Conservation (phyloP, 2,329 filamentous ascomycete species). For the Hypoxylon sp. region DNA sequence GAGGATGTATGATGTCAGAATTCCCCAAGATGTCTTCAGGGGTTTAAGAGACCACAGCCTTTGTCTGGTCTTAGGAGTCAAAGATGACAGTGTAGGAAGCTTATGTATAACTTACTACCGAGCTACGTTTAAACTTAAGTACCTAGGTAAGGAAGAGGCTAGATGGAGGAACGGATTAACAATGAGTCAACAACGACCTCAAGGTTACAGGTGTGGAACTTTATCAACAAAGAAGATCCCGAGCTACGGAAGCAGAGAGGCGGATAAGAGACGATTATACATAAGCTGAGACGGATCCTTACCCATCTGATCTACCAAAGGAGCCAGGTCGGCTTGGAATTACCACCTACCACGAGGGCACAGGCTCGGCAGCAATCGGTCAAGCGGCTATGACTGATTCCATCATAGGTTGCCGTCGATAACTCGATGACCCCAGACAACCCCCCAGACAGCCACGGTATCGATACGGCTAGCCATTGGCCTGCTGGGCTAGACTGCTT, state of each 20-base stretch:
- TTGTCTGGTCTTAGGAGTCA: slow-evolving; percentile 4
- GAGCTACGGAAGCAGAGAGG: slow-evolving; percentile 34
- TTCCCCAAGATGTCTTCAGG: slow-evolving; percentile 4
- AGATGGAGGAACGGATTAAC: slow-evolving; percentile 14
- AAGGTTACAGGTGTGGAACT: slow-evolving; percentile 14
- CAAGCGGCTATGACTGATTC: slow-evolving; percentile 53
- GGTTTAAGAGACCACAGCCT: background rate
- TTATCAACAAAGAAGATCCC: slow-evolving; percentile 35
- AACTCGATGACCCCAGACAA: slow-evolving; percentile 19
- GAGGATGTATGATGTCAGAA: slow-evolving; percentile 20
- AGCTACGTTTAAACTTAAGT: slow-evolving; percentile 13
- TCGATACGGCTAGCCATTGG: slow-evolving; percentile 29
- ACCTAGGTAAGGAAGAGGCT: slow-evolving; percentile 15
- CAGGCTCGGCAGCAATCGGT: slow-evolving; percentile 54
- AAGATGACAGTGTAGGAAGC: slow-evolving; percentile 7
- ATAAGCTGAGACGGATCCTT: slow-evolving; percentile 23
- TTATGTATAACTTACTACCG: slow-evolving; percentile 16
- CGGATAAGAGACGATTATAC: slow-evolving; percentile 19
- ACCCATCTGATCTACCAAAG: slow-evolving; percentile 32
- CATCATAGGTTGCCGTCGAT: slow-evolving; percentile 31
- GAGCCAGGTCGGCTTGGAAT: slow-evolving; percentile 26
- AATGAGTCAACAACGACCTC: slow-evolving; percentile 13
- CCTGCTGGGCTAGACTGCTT: slow-evolving; percentile 11
- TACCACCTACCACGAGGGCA: slow-evolving; percentile 29
- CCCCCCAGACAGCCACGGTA: slow-evolving; percentile 35